phyloP scores from a whole-genome alignment of 768 basidiomycete genomes.

The Rhodocollybia butyracea region DNA sequence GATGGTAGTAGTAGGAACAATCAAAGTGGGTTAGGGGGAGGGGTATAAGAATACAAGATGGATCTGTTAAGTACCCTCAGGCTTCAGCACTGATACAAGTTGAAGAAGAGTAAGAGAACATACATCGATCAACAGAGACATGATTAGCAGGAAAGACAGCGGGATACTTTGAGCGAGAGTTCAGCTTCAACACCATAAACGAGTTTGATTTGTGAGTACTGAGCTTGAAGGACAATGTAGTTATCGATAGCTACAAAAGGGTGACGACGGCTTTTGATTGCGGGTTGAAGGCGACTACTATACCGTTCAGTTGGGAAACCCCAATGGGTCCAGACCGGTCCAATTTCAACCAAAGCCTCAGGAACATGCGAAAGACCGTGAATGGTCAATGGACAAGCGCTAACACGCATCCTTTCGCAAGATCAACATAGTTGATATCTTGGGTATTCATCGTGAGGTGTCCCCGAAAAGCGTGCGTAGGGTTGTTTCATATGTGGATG shows the following conservation, averaged over 20 bases:
- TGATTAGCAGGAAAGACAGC: too few species aligned
- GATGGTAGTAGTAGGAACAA: too few species aligned
- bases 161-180: neutral
- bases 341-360: conserved; percentile 14
- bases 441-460: too few species aligned
- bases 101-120: neutral
- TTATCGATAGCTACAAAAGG: conserved; percentile 16
- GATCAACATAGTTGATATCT: too few species aligned
- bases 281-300: conserved; percentile 14
- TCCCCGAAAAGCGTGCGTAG: too few species aligned
- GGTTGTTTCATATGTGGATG: too few species aligned
- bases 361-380: conserved; percentile 22
- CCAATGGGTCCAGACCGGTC: conserved; percentile 23
- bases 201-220: conserved; percentile 15
- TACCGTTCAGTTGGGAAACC: conserved; percentile 22
- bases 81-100: neutral
- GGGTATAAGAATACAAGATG: conserved; percentile 23
- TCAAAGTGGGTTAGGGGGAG: too few species aligned
- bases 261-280: conserved; percentile 14
- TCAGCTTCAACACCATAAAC: neutral
- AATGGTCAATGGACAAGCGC: conserved; percentile 17
- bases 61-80: conserved; percentile 18
- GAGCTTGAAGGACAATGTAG: conserved; percentile 11
- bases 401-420: too few species aligned
- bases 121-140: too few species aligned